These are phyloP conservation scores for Hypomontagnella monticulosa DNA, from an alignment of 495 filamentous ascomycete species.

Conservation along the genomic window DNA sequence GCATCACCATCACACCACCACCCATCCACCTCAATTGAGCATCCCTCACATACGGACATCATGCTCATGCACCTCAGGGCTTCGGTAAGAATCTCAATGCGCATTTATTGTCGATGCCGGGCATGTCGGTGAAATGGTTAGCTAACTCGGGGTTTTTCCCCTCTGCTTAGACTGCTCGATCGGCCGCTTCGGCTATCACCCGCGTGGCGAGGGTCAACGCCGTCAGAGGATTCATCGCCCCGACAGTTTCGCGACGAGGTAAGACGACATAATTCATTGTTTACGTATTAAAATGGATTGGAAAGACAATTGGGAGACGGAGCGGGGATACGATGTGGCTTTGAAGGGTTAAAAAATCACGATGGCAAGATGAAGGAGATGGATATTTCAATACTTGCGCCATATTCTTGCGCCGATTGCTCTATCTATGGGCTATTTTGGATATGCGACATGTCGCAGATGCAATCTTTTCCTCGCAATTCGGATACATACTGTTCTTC, in stretches of 20 bases:
- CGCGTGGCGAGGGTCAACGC: slow-evolving; percentile 78
- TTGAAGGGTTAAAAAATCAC: neutral
- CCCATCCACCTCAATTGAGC: slow-evolving; percentile 39
- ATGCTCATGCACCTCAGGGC: slow-evolving; percentile 45
- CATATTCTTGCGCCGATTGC: neutral
- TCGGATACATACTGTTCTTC: neutral
- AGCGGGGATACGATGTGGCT: slow-evolving; percentile 3
- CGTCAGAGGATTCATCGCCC: slow-evolving; percentile 81
- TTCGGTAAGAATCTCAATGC: slow-evolving; percentile 30
- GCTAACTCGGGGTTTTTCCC: slow-evolving; percentile 40
- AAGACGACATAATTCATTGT: slow-evolving; percentile 48
- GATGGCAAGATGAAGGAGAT: neutral
- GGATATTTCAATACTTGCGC: neutral
- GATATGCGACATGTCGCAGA: slow-evolving; percentile 1
- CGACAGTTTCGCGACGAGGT: slow-evolving; percentile 80
- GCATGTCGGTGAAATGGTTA: neutral
- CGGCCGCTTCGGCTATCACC: slow-evolving; percentile 69
- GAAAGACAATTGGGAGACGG: slow-evolving; percentile 17
- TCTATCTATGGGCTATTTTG: neutral
- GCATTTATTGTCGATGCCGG: neutral
- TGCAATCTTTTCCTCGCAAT: neutral
- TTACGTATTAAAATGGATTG: slow-evolving; percentile 27
- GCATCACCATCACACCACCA: slow-evolving; percentile 16
- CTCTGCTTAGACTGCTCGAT: slow-evolving; percentile 70
- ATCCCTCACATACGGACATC: slow-evolving; percentile 36